Base-by-base conservation (phyloP, 495 filamentous ascomycete genomes). In the Trichocladium antarcticum region DNA sequence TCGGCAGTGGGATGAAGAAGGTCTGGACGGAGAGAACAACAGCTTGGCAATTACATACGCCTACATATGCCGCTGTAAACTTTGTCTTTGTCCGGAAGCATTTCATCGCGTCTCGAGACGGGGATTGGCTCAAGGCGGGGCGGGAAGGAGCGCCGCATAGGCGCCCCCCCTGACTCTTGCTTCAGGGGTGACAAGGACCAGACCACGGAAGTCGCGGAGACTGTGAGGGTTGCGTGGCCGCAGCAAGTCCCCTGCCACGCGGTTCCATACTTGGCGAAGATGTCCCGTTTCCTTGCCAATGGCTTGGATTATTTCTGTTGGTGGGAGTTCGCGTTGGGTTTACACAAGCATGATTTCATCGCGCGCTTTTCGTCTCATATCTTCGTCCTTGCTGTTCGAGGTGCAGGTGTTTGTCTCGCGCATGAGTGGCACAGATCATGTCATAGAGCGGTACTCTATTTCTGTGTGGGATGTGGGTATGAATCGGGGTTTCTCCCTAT, bases 91-190 rank as follows among this genome's bases (percentile, higher is more conserved):
- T 11, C 4, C 12, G 7, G 38, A 11, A 27, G 11, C 10, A 15
- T 14, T 24, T 22, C 5, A 24, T 3, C 6, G 14, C 29, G n/a
- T 38, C 3, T 19, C 10, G 20, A 6, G 11, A 35, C n/a, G 10
- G 11, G 32, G n/a, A 35, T 12, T 35, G 3, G 3, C 32, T 35
- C 35, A 37, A 15, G 35, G 35, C 14, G 14, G 19, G 20, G 32
- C 29, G n/a, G 20, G 19, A 34, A 28, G 9, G 28, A 15, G 8
- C n/a, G 3, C n/a, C 41, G 41, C 28, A 44, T 44, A 44, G 41
- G 41, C 41, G 41, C 41, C 28, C 31, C 43, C 43, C 43, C 32
- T 37, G 43, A 37, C 21, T 14, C 35, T 37, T 37, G 24, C 24
- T 8, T 21, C 34, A 37, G 34, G 34, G 43, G 32, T 11, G 10